Conservation (phyloP, 257 asterid genomes). For the Petrea volubilis region DNA sequence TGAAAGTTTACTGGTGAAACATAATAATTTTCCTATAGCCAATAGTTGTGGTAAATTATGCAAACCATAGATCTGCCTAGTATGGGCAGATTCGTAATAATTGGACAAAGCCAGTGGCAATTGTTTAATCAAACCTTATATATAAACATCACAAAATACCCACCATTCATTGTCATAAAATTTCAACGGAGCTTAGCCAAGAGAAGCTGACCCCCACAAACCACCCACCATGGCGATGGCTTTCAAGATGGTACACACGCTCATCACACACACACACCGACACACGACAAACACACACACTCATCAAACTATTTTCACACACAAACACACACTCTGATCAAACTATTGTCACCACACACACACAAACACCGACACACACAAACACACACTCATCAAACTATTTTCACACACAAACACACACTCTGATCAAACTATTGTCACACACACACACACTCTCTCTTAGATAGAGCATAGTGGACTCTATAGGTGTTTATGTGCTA, state of each 20-base stretch:
- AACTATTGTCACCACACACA: too few relatives aligned
- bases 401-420: not conserved
- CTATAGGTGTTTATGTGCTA: too few relatives aligned
- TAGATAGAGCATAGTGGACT: too few relatives aligned
- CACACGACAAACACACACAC: not conserved
- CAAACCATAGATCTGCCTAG: slow-evolving; percentile 13
- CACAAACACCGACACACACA: too few relatives aligned
- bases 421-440: too few relatives aligned
- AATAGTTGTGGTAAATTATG: slow-evolving; percentile 9
- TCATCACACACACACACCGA: not conserved
- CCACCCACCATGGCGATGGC: slow-evolving; percentile 83
- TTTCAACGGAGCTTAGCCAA: slow-evolving; percentile 23
- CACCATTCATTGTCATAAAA: slow-evolving; percentile 15
- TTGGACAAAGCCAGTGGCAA: slow-evolving; percentile 34
- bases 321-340: not conserved
- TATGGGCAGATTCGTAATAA: slow-evolving; percentile 41
- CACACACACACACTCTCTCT: too few relatives aligned
- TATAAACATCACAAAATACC: slow-evolving; percentile 29
- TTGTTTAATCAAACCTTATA: slow-evolving; percentile 35
- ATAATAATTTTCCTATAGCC: not conserved
- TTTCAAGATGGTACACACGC: slow-evolving; percentile 75
- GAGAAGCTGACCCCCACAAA: slow-evolving; percentile 14
- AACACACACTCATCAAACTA: not conserved
- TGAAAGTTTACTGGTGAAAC: not conserved
- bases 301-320: not conserved